Percentiles rank a stretch among this genome's conserved stretches.
These are phyloP conservation scores for Daldinia loculata DNA, from an alignment of 495 filamentous ascomycete species.

Conservation along the genomic window DNA sequence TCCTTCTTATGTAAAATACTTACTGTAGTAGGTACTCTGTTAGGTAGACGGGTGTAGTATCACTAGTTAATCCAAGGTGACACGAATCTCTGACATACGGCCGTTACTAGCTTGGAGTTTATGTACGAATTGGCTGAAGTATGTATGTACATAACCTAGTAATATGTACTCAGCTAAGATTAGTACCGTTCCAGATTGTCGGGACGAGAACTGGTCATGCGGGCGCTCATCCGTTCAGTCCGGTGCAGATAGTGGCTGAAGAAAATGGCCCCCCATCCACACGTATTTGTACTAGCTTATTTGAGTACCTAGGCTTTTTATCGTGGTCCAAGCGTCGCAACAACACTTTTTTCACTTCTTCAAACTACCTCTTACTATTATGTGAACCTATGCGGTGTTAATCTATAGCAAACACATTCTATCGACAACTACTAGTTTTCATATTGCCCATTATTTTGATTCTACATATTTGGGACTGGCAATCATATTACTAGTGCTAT, in stretches of 20 bases:
- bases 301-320: neutral
- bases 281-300: neutral
- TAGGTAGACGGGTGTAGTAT: conserved; percentile 5
- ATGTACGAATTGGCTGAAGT: conserved; percentile 5
- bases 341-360: conserved; percentile 8
- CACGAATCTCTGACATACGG: conserved; percentile 36
- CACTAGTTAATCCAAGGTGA: conserved; percentile 24
- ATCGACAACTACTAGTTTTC: neutral
- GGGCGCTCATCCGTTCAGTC: conserved; percentile 24
- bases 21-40: neutral
- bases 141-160: neutral
- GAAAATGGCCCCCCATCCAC: neutral
- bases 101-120: conserved; percentile 26
- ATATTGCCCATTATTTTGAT: neutral
- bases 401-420: neutral
- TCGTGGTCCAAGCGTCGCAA: conserved; percentile 26
- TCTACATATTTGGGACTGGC: neutral
- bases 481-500: conserved; percentile 42
- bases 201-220: conserved; percentile 28
- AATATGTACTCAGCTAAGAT: conserved; percentile 24
- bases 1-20: conserved; percentile 4
- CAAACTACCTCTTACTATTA: neutral
- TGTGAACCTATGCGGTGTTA: neutral
- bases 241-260: conserved; percentile 14
- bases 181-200: conserved; percentile 22